A percentile compares a stretch with the other conserved stretches of the same genome.
Conservation (phyloP, 306 rosid genomes). For the Fagus sylvatica region DNA sequence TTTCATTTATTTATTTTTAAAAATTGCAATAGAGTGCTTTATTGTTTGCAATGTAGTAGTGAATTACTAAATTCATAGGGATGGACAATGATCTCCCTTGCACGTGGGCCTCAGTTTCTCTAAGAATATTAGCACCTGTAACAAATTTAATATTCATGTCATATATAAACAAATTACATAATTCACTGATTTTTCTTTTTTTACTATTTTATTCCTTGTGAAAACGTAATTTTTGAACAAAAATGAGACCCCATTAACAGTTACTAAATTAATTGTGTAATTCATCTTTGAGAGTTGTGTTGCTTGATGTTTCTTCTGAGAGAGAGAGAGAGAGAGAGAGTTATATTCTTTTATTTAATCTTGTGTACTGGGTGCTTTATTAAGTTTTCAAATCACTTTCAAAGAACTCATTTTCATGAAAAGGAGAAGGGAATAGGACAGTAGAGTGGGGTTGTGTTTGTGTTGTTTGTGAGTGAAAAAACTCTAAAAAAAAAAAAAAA, state of each 20-base stretch:
- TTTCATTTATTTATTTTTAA: neutral
- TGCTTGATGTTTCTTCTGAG: slow-evolving; percentile 2
- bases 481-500: no score
- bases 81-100: slow-evolving; percentile 66
- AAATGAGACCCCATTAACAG: slow-evolving; percentile 9
- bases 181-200: slow-evolving; percentile 1
- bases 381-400: slow-evolving; percentile 48
- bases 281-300: slow-evolving; percentile 4
- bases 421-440: slow-evolving; percentile 44
- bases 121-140: slow-evolving; percentile 51
- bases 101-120: slow-evolving; percentile 66
- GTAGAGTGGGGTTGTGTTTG: slow-evolving; percentile 36
- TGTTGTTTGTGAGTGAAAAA: slow-evolving; percentile 44
- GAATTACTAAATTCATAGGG: slow-evolving; percentile 36
- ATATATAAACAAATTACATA: slow-evolving; percentile 33
- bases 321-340: slow-evolving; percentile 17
- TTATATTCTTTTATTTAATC: slow-evolving; percentile 1
- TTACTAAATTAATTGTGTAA: slow-evolving; percentile 26
- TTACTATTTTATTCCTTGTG: neutral
- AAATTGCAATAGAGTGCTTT: slow-evolving; percentile 16
- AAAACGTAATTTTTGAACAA: neutral
- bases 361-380: slow-evolving; percentile 21
- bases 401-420: slow-evolving; percentile 58
- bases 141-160: slow-evolving; percentile 20
- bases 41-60: slow-evolving; percentile 20